phyloP scores from a whole-genome alignment of 768 basidiomycete species.

The Termitomyces sp. region DNA sequence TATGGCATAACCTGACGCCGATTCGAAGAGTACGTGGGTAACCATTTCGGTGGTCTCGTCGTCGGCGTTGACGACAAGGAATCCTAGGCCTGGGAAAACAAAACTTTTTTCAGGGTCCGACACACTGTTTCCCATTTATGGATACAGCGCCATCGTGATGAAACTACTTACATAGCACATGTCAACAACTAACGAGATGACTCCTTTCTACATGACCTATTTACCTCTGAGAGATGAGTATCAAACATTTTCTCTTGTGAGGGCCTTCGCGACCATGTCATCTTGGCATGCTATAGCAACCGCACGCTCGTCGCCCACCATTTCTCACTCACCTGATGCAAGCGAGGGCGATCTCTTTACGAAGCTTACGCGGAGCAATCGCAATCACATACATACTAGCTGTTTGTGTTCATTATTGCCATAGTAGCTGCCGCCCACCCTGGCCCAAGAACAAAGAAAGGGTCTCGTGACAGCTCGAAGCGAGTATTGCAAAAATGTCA shows the following conservation, averaged over 20 bases:
- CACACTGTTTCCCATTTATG: slow-evolving; percentile 6
- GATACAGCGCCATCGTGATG: slow-evolving; percentile 1
- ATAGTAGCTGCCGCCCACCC: neutral
- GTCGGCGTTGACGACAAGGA: slow-evolving; percentile 26
- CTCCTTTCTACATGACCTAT: too few relatives aligned
- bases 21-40: slow-evolving; percentile 90
- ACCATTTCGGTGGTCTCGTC: slow-evolving; percentile 41
- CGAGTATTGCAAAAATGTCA: neutral
- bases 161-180: neutral
- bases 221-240: neutral
- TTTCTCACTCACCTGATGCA: neutral
- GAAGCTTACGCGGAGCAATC: neutral
- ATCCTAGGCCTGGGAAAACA: slow-evolving; percentile 10
- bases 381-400: neutral
- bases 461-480: neutral
- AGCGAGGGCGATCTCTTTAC: neutral
- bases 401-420: neutral
- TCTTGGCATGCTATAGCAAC: neutral
- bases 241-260: neutral
- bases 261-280: neutral
- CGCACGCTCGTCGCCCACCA: neutral
- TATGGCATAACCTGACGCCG: slow-evolving; percentile 89
- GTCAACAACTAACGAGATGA: neutral
- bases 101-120: slow-evolving; percentile 25
- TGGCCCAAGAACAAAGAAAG: neutral